Evolutionary conservation across 192 early-diverging fungal species (phyloP).

Genomic region (Backusella westeae): DNA sequence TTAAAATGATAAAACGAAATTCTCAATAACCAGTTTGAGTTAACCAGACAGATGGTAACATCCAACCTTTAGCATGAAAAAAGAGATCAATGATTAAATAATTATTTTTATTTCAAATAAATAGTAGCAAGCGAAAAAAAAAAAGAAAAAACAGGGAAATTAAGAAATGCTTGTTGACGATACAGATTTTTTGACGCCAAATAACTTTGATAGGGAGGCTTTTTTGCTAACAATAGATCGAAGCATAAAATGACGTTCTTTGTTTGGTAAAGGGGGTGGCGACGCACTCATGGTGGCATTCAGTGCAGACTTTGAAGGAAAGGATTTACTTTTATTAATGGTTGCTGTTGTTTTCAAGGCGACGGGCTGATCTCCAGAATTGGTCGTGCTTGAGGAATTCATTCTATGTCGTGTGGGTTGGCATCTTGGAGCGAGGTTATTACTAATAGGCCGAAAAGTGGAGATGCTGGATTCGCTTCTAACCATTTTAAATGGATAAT

Average conservation of each 20-base stretch:
- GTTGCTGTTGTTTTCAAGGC: background rate
- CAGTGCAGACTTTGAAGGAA: background rate
- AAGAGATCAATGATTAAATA: too few species aligned
- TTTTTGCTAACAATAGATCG: constrained; percentile 31
- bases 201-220: constrained; percentile 26
- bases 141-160: background rate
- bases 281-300: background rate
- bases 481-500: background rate
- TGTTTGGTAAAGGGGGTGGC: constrained; percentile 2
- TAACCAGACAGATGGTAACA: background rate
- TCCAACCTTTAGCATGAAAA: background rate
- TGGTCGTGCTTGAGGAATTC: background rate
- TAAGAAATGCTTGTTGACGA: background rate
- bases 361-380: background rate
- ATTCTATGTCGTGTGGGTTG: background rate
- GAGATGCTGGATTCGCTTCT: constrained; percentile 29
- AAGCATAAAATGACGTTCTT: constrained; percentile 28
- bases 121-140: background rate
- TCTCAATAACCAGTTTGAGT: background rate
- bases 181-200: constrained; percentile 16
- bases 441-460: constrained; percentile 31
- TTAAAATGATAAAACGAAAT: background rate
- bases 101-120: background rate
- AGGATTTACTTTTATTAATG: constrained; percentile 12
- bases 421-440: constrained; percentile 24